phyloP scores from a whole-genome alignment of 2,329 filamentous ascomycete species.

The Exophiala lecanii-corni region DNA sequence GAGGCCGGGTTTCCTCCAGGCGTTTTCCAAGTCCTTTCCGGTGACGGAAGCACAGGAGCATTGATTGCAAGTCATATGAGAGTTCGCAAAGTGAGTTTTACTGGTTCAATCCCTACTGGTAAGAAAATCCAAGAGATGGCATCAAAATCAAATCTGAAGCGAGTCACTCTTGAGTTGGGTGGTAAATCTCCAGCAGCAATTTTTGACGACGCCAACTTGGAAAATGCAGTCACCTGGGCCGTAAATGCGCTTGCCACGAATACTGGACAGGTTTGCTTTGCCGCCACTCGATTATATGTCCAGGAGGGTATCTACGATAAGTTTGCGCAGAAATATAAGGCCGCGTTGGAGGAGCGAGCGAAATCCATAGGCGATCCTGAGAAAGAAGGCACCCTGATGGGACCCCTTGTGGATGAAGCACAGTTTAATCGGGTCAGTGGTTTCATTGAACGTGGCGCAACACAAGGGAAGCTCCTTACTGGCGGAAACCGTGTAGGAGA shows the following conservation, averaged over 20 bases:
- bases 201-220: conserved; percentile 33
- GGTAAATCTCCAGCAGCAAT: conserved; percentile 33
- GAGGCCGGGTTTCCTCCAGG: conserved; percentile 53
- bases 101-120: conserved; percentile 30
- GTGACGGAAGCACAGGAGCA: conserved; percentile 56
- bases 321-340: conserved; percentile 34
- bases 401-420: conserved; percentile 66
- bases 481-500: conserved; percentile 54
- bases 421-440: conserved; percentile 67
- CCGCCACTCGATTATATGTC: conserved; percentile 33
- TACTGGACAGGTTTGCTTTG: conserved; percentile 33
- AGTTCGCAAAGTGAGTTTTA: conserved; percentile 34
- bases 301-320: conserved; percentile 31
- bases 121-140: conserved; percentile 30
- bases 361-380: conserved; percentile 68
- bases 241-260: conserved; percentile 30
- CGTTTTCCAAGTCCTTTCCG: conserved; percentile 54
- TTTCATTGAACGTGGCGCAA: conserved; percentile 63
- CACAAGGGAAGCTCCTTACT: conserved; percentile 60
- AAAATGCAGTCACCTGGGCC: conserved; percentile 31
- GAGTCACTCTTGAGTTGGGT: conserved; percentile 33
- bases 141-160: conserved; percentile 32
- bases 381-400: conserved; percentile 64
- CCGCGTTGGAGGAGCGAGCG: conserved; percentile 53
- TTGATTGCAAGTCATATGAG: conserved; percentile 30